Conservation (phyloP, 495 filamentous ascomycete genomes). For the Daldinia decipiens region DNA sequence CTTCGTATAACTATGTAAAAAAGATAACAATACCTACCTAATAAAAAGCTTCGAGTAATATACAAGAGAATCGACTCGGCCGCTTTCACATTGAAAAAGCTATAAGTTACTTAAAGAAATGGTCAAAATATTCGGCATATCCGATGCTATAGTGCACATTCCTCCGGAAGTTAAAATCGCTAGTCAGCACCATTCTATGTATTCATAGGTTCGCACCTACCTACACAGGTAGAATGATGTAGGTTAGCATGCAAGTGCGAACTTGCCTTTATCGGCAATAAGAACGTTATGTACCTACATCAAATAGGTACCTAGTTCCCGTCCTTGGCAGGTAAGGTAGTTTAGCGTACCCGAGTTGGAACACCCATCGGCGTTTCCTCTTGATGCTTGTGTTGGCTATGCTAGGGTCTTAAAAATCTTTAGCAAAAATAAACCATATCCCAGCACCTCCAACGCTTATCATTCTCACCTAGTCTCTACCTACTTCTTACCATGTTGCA, state of each 20-base stretch:
- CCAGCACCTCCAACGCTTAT: constrained; percentile 26
- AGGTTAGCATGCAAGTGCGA: not conserved
- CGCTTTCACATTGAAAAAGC: not conserved
- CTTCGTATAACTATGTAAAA: not conserved
- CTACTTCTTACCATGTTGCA: constrained; percentile 16
- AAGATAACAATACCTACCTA: too few relatives aligned
- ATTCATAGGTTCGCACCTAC: constrained; percentile 4
- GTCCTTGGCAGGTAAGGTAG: constrained; percentile 26
- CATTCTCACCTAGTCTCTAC: constrained; percentile 17
- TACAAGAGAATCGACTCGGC: not conserved
- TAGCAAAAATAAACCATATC: constrained; percentile 9
- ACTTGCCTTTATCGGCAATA: constrained; percentile 12
- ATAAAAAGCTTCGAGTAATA: not conserved
- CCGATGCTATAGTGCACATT: not conserved
- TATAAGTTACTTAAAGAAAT: not conserved
- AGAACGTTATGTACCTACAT: constrained; percentile 10
- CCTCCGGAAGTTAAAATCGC: not conserved
- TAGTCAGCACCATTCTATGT: not conserved
- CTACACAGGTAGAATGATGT: constrained; percentile 2
- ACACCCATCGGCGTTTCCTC: not conserved
- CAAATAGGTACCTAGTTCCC: not conserved
- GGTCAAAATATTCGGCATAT: not conserved
- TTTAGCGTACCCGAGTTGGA: not conserved
- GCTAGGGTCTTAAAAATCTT: constrained; percentile 5
- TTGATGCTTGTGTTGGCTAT: not conserved